These are phyloP conservation scores for Phytophthora ohioensis DNA, from an alignment of 352 stramenopile genomes.

Conservation along the genomic window DNA sequence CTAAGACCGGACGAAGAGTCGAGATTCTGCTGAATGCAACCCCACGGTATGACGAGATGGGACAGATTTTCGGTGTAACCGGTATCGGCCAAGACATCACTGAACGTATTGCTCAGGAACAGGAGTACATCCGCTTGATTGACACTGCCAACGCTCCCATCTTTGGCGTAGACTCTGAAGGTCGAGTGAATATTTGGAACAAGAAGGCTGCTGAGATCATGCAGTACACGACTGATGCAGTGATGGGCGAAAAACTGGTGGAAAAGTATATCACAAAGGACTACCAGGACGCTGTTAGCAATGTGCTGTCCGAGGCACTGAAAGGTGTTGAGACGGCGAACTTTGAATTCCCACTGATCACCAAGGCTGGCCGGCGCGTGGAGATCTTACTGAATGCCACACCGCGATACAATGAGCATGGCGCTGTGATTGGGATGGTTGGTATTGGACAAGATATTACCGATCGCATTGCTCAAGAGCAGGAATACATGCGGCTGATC, in stretches of 20 bases:
- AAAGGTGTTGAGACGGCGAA: slow-evolving; percentile 45
- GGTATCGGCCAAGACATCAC: slow-evolving; percentile 70
- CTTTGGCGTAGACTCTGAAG: slow-evolving; percentile 65
- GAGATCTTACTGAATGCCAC: slow-evolving; percentile 31
- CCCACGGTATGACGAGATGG: slow-evolving; percentile 45
- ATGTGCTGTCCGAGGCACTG: slow-evolving; percentile 25
- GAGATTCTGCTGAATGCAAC: slow-evolving; percentile 63
- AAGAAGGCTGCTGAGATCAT: slow-evolving; percentile 60
- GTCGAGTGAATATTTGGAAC: slow-evolving; percentile 69
- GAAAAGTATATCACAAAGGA: slow-evolving; percentile 36
- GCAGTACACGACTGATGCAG: slow-evolving; percentile 52
- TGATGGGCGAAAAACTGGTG: slow-evolving; percentile 52
- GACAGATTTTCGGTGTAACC: slow-evolving; percentile 53
- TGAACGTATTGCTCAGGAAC: slow-evolving; percentile 62
- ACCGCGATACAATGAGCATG: slow-evolving; percentile 26
- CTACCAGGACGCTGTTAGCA: slow-evolving; percentile 22
- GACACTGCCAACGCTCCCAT: slow-evolving; percentile 73
- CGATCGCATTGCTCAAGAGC: slow-evolving; percentile 23
- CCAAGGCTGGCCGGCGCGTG: slow-evolving; percentile 21
- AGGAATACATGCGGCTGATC: slow-evolving; percentile 27
- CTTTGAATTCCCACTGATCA: slow-evolving; percentile 39
- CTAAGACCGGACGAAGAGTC: slow-evolving; percentile 44
- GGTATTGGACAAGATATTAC: slow-evolving; percentile 30
- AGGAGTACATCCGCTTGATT: slow-evolving; percentile 70
- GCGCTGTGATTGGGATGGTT: slow-evolving; percentile 26